phyloP scores from a whole-genome alignment of 768 basidiomycete genomes.

The Hericium rajendrae region DNA sequence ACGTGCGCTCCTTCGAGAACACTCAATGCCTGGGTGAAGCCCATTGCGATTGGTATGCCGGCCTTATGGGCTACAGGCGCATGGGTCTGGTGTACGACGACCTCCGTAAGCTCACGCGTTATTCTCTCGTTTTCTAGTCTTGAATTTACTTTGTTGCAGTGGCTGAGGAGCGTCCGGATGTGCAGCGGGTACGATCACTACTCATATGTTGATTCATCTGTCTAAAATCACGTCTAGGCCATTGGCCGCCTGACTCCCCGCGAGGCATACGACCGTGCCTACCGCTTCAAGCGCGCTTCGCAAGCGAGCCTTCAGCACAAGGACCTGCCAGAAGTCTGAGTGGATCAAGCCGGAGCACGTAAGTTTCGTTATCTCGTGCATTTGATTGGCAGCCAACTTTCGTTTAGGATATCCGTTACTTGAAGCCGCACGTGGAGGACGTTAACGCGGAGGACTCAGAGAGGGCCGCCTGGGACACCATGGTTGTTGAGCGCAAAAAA shows the following conservation, averaged over 20 bases:
- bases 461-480: slow-evolving; percentile 71
- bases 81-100: slow-evolving; percentile 93
- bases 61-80: slow-evolving; percentile 73
- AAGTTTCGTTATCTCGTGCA: slow-evolving; percentile 17
- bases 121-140: background rate
- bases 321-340: slow-evolving; percentile 68
- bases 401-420: slow-evolving; percentile 80
- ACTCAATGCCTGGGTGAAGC: slow-evolving; percentile 60
- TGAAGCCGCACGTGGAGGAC: slow-evolving; percentile 64
- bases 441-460: slow-evolving; percentile 72
- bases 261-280: slow-evolving; percentile 85
- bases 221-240: slow-evolving; percentile 41
- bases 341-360: slow-evolving; percentile 77
- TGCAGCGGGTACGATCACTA: slow-evolving; percentile 57
- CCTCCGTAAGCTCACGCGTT: slow-evolving; percentile 53
- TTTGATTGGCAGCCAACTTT: background rate
- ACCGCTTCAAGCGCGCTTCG: slow-evolving; percentile 76
- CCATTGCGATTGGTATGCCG: slow-evolving; percentile 77
- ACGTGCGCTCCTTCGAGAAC: slow-evolving; percentile 61
- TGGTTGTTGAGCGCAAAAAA: slow-evolving; percentile 54
- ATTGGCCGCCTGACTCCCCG: slow-evolving; percentile 68
- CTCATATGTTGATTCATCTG: background rate
- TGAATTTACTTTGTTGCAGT: slow-evolving; percentile 30
- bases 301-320: slow-evolving; percentile 75
- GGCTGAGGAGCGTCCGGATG: slow-evolving; percentile 66